Evolutionary conservation across 2,329 filamentous ascomycete genomes (phyloP), one percentile per base, ranked within the genome.

Genomic region (Davidsoniella virescens): DNA sequence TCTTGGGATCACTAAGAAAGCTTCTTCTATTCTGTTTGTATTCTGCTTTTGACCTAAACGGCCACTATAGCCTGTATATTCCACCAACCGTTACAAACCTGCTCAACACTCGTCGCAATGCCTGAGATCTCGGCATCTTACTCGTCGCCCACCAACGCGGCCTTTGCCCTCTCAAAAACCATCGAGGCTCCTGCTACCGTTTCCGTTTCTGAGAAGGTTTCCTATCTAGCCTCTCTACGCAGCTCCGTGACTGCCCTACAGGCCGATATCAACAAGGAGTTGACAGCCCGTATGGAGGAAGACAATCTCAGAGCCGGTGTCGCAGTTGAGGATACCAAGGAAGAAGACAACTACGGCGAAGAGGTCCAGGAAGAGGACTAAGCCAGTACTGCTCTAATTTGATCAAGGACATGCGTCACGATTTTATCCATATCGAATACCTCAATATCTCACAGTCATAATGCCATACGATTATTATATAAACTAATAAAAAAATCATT

Each of bases 281-380:
- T 90, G 53, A 88, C 84, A 4, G 62, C 68, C 48, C 76, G 80
- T 52, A 88, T 88, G 84, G 82, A 81, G 37, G 72, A 82, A 54
- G 83, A 87, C 60, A 82, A 80, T 20, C 20, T 40, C 8, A 47
- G 38, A n/a, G 65, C 67, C 12, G 53, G 59, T 52, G 45, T 59
- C 52, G 39, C 47, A 7, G 59, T 69, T 8, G 71, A 77, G 53
- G 76, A 80, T 53, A 69, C 63, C 9, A 72, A 73, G 54, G 78
- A 80, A 60, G 84, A 87, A 60, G 77, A 84, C 58, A 83, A 87
- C 60, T 94, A 94, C 61, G 87, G 87, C 44, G 87, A 94, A 63
- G 87, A 94, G 62, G 75, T 80, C 10, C 78, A 81, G 46, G 80
- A 84, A 40, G 81, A 84, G 50, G 75, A 75, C 49, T 61, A 49